Base-by-base conservation (phyloP, 2,329 filamentous ascomycete genomes). In the Emericellopsis atlantica region DNA sequence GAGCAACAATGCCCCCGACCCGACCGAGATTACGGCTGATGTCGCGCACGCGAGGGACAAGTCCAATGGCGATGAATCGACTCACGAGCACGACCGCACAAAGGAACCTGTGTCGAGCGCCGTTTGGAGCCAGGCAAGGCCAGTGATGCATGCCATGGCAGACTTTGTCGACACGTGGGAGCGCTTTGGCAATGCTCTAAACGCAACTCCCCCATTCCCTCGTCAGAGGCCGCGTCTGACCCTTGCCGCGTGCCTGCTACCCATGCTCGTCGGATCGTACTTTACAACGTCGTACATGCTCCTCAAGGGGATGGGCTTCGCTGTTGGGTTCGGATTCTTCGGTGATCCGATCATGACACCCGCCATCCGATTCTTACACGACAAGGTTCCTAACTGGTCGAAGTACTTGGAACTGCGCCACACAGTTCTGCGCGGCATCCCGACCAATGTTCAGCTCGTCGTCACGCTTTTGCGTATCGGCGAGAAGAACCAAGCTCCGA, bases 371-470 rank as follows among this genome's bases (percentile, higher is more conserved):
- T 73, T 75, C 48, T 58, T 85, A 23, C 80, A 84, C 56, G 62
- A 60, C 12, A 67, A 66, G 6, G 72, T 79, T 48, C 84, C 84
- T 1, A 65, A 79, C 48, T 92, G 85, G 85, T 70, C 84, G 51
- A 84, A 81, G 49, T 65, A 86, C 6, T 65, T 90, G 14, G 79
- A 88, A 51, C 61, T 87, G 10, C 72, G 81, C 44, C 87, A 87
- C 49, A 86, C 82, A 0, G 56, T 92, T 1, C 74, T 94, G 39
- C 85, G 83, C 53, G 84, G 85, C 3, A 79, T 92, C 0, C 87
- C 87, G 1, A 94, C 86, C 2, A 92, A 93, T 54, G 84, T 85
- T 4, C 87, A 94, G 53, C 73, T 93, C 15, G 79, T 85, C 0
- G 65, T 93, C 23, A 93, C 86, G 0, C 69, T 93, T 2, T 74